Percentiles rank a stretch among this genome's conserved stretches.
phyloP scores from a whole-genome alignment of 116 monocot genomes.

The Phalaenopsis hybrid region DNA sequence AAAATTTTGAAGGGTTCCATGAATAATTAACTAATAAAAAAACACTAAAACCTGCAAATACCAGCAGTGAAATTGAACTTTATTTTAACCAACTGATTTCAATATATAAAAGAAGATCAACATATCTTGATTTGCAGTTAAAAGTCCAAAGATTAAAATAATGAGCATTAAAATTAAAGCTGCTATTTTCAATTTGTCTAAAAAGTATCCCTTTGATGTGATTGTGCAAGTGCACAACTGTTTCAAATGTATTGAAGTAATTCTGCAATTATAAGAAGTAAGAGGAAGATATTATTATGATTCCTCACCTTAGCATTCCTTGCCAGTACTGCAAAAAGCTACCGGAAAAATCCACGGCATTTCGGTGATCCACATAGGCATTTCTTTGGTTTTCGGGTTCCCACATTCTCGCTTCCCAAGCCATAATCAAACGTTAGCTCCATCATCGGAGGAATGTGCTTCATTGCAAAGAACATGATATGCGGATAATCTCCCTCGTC shows the following conservation, averaged over 20 bases:
- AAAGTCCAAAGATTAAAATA: background rate
- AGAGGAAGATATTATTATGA: background rate
- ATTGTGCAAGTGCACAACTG: background rate
- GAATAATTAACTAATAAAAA: background rate
- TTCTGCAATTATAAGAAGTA: background rate
- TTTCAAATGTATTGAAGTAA: background rate
- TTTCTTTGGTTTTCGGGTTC: conserved; percentile 22
- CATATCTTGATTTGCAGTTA: background rate
- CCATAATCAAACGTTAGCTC: conserved; percentile 75
- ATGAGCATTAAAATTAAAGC: background rate
- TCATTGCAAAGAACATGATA: conserved; percentile 67
- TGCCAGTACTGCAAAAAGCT: conserved; percentile 3
- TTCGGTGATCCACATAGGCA: conserved; percentile 50
- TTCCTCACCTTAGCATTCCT: conserved; percentile 3
- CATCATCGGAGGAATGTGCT: conserved; percentile 65
- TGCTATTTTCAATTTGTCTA: background rate
- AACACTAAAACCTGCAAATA: background rate
- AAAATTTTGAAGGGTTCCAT: background rate
- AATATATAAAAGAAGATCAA: background rate
- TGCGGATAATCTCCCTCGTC: conserved; percentile 53
- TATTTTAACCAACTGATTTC: background rate
- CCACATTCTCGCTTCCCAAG: conserved; percentile 6
- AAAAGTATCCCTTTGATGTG: background rate
- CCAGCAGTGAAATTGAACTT: background rate
- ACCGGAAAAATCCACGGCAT: conserved; percentile 45